Conservation (phyloP, 176 grass and related monocot genomes). For the Oryza punctata region DNA sequence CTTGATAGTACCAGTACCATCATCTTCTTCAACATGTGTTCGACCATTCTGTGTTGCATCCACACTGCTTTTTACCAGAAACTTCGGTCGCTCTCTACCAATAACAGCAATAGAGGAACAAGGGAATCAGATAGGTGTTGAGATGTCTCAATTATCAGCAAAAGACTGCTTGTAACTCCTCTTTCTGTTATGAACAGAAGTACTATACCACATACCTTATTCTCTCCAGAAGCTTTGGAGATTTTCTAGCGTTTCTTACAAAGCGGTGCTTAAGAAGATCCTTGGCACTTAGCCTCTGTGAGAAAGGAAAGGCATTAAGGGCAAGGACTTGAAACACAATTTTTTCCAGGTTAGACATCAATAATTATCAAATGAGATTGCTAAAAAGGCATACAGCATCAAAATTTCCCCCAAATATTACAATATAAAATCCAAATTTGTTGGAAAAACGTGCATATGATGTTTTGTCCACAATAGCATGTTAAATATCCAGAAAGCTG, state of each 20-base stretch:
- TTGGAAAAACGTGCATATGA: constrained; percentile 8
- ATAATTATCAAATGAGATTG: constrained; percentile 25
- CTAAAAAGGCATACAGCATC: not conserved
- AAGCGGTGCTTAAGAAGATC: constrained; percentile 97
- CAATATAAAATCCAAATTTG: constrained; percentile 14
- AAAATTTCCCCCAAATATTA: constrained; percentile 19
- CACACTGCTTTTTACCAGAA: constrained; percentile 52
- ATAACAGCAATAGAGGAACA: constrained; percentile 39
- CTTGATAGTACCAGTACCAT: constrained; percentile 72
- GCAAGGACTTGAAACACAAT: constrained; percentile 3
- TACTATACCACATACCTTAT: constrained; percentile 61
- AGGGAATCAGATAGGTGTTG: constrained; percentile 20
- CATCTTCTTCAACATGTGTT: constrained; percentile 54
- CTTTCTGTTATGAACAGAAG: constrained; percentile 15
- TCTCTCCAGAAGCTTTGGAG: constrained; percentile 90
- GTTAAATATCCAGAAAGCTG: not conserved
- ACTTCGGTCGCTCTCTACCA: constrained; percentile 85
- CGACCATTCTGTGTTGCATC: constrained; percentile 54
- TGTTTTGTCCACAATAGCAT: constrained; percentile 1
- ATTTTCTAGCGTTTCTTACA: constrained; percentile 94
- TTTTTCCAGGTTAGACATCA: constrained; percentile 27
- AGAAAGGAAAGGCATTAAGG: constrained; percentile 41
- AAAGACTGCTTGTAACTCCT: constrained; percentile 11
- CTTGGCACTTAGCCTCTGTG: constrained; percentile 93
- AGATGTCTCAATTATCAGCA: constrained; percentile 22